Evolutionary conservation across 2,329 filamentous ascomycete genomes (phyloP).

Genomic region (Orbilia quercus): DNA sequence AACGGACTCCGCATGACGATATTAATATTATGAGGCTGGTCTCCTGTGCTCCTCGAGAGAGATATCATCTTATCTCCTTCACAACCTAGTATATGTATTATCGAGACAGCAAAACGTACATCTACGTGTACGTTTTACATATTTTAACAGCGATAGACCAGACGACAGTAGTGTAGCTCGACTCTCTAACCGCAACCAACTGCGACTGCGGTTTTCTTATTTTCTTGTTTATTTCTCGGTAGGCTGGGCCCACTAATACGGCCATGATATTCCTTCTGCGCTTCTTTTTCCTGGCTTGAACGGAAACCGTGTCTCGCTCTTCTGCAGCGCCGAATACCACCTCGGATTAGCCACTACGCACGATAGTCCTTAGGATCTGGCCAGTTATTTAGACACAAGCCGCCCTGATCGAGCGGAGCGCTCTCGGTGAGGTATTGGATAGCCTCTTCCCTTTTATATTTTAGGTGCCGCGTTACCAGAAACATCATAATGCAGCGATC

Average conservation of each 20-base stretch:
- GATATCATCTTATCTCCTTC: constrained; percentile 9
- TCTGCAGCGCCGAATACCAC: constrained; percentile 53
- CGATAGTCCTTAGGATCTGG: constrained; percentile 28
- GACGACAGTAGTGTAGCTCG: too few species aligned
- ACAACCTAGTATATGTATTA: constrained; percentile 11
- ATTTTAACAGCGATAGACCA: constrained; percentile 6
- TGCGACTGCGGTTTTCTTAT: neutral
- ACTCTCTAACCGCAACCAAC: constrained; percentile 32
- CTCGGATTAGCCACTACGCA: constrained; percentile 45
- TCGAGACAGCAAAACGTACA: too few species aligned
- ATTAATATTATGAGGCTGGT: constrained; percentile 16
- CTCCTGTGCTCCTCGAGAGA: constrained; percentile 11
- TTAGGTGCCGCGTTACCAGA: constrained; percentile 38
- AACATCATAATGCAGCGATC: constrained; percentile 33
- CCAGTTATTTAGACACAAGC: constrained; percentile 9
- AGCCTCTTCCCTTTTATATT: constrained; percentile 19
- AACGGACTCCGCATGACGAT: neutral
- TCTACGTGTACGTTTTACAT: constrained; percentile 4
- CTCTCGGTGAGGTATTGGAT: constrained; percentile 34
- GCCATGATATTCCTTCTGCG: constrained; percentile 36
- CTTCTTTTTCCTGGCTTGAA: constrained; percentile 35
- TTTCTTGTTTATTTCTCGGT: constrained; percentile 10
- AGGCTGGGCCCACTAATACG: constrained; percentile 28
- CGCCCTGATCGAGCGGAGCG: constrained; percentile 43
- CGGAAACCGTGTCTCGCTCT: constrained; percentile 46